These are phyloP conservation scores for Solanum hybrid DNA, from an alignment of 305 asterid genomes.

Conservation along the genomic window DNA sequence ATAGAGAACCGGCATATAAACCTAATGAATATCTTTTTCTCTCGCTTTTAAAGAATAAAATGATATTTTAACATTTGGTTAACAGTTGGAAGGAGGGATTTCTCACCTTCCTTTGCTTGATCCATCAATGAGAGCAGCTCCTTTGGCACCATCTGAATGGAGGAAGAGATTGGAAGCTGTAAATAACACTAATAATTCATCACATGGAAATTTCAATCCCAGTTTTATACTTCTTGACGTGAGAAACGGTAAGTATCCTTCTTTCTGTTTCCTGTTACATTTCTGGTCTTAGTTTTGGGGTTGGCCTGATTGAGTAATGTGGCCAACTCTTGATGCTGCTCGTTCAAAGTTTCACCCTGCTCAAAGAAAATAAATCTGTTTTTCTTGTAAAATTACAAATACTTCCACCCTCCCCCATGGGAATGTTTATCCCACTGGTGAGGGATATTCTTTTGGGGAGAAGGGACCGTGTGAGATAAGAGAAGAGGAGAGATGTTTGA, in stretches of 20 bases:
- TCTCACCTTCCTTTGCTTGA: slow-evolving; percentile 91
- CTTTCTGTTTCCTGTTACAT: not conserved
- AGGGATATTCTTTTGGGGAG: not conserved
- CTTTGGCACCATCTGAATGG: slow-evolving; percentile 89
- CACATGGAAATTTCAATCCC: slow-evolving; percentile 14
- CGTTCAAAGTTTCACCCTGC: not conserved
- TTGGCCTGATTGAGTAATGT: not conserved
- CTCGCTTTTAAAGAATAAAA: not conserved
- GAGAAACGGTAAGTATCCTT: slow-evolving; percentile 60
- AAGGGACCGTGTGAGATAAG: not conserved
- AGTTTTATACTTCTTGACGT: slow-evolving; percentile 68
- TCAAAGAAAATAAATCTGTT: not conserved
- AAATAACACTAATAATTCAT: slow-evolving; percentile 26
- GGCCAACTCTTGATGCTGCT: not conserved
- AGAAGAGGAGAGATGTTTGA: not conserved
- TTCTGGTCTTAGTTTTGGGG: not conserved
- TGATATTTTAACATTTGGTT: slow-evolving; percentile 8
- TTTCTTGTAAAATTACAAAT: not conserved
- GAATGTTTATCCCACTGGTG: not conserved
- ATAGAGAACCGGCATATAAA: not conserved
- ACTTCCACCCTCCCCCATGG: not conserved
- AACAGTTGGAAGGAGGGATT: slow-evolving; percentile 69
- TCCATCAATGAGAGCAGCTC: slow-evolving; percentile 66
- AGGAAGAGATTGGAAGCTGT: slow-evolving; percentile 55
- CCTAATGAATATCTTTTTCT: not conserved